Evolutionary conservation across 2,329 filamentous ascomycete species (phyloP), one percentile per base, ranked within the genome.

Genomic region (Cordyceps fumosorosea): DNA sequence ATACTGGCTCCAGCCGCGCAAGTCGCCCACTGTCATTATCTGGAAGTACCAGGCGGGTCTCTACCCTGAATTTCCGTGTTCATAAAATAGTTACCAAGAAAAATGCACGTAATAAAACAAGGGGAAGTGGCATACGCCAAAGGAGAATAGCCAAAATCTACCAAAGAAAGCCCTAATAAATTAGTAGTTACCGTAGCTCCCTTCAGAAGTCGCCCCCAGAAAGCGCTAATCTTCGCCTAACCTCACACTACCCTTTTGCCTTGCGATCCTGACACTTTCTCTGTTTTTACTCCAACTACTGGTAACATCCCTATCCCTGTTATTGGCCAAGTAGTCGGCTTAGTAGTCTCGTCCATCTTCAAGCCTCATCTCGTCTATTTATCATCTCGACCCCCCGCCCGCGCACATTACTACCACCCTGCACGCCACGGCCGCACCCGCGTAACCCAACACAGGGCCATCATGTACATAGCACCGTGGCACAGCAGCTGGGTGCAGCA

Each of bases 401-500:
- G 26, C 54, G 24, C 54, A 47, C 40, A 47, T 26, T 12, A 20
- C 22, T 20, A 45, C 53, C 37, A 22, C 42, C 37, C 53, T 55
- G 53, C 53, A 55, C 37, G 52, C 22, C 52, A 44, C 40, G 50
- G 50, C 18, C 26, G 29, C 26, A 52, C 50, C 37, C 54, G 54
- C 54, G 54, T 56, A 56, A 56, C 54, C 54, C 42, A 12, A 10
- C 54, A 56, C 54, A 56, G 54, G 42, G n/a, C 42, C 54, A 56
- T 56, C 54, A 34, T 18, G 54, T n/a, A n/a, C n/a, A n/a, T 56
- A 34, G 40, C 54, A 56, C 40, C 14, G 29, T 56, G 18, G 40
- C 40, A 56, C 54, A n/a, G 54, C 54, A 45, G 54, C 42, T 44
- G 54, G 54, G 40, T 56, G 45, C 55, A 57, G 55, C 55, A 57